A percentile compares a stretch with the other conserved stretches of the same genome.
Evolutionary conservation across 2,329 filamentous ascomycete species (phyloP).

Genomic region (Fusarium sp.): DNA sequence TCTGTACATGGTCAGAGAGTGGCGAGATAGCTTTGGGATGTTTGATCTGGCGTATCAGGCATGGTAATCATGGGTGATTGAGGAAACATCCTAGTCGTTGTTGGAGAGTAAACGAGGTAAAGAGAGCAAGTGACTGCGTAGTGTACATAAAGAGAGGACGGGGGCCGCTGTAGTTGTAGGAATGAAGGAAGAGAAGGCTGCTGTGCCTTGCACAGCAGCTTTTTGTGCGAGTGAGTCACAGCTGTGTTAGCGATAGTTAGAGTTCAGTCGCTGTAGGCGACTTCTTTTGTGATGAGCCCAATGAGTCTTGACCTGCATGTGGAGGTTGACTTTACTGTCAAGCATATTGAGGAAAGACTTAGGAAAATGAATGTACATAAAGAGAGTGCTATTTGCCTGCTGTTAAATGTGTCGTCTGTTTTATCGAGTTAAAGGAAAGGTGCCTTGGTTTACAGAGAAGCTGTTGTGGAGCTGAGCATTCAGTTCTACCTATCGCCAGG

Average conservation of each 20-base stretch:
- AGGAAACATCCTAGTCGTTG: not conserved
- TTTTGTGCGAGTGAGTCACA: not conserved
- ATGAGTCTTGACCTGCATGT: not conserved
- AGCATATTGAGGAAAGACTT: not conserved
- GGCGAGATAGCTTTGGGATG: not conserved
- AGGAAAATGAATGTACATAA: accelerated
- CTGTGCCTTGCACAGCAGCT: too few species aligned
- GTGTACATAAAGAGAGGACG: not conserved
- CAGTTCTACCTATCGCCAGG: not conserved
- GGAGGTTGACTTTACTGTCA: not conserved
- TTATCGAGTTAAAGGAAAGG: too few species aligned
- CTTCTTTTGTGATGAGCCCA: not conserved
- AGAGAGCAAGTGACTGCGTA: not conserved
- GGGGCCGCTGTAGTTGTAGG: too few species aligned
- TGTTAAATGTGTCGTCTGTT: too few species aligned
- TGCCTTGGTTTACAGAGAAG: not conserved
- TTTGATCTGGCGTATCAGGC: not conserved
- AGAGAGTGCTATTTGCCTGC: too few species aligned
- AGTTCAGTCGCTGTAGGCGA: not conserved
- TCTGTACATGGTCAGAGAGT: not conserved
- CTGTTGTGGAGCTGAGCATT: not conserved
- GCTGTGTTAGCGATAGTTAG: not conserved
- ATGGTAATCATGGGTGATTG: not conserved
- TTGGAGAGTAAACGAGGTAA: not conserved
- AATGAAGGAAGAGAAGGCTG: not conserved